Base-by-base conservation (phyloP, 2,329 filamentous ascomycete species). In the Ophiognomonia clavigignenti-juglandacearum region DNA sequence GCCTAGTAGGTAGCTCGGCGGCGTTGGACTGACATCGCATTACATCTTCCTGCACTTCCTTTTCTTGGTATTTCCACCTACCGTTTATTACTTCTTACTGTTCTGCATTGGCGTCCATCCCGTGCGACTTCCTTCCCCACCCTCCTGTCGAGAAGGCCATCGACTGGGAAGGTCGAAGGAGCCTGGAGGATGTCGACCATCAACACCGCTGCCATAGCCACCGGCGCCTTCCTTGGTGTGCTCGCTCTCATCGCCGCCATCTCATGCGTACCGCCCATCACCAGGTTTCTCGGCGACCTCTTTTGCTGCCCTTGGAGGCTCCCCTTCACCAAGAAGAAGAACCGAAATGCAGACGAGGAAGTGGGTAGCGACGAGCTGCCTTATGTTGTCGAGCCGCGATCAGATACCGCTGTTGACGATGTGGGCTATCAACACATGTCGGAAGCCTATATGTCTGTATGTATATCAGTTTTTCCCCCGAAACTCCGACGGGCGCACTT, bases 261-360 rank as follows among this genome's bases (percentile, higher is more conserved):
- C 3, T 37, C 39, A 8, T 52, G 46, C 13, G 22, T 52, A 9
- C 45, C 49, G 13, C 49, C 49, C 3, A 42, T 52, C 14, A 49
- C 49, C 14, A 22, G 49, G 6, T 52, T 52, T 9, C 26, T 52
- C 6, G 49, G 49, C 11, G 49, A 52, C 5, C 31, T 52, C 4
- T 49, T 19, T 24, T 52, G 49, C 18, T 52, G 49, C 23, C 46
- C 49, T 7, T 52, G 49, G 49, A 42, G 46, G 34, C 4, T 52
- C 6, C 49, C 49, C 13, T 52, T 52, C 11, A 52, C 42, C 18
- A 40, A 40, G 34, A 48, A 29, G 24, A 48, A 39, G 29, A 41
- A 46, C 11, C 34, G 29, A 38, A 52, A 52, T n/a, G 46, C n/a
- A 3, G 49, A 52, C 16, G 49, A 52, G 36, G 45, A 52, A 13